Percentiles rank a stretch among this genome's conserved stretches.
Conservation (phyloP, 495 filamentous ascomycete species). For the Bombardia bombarda region DNA sequence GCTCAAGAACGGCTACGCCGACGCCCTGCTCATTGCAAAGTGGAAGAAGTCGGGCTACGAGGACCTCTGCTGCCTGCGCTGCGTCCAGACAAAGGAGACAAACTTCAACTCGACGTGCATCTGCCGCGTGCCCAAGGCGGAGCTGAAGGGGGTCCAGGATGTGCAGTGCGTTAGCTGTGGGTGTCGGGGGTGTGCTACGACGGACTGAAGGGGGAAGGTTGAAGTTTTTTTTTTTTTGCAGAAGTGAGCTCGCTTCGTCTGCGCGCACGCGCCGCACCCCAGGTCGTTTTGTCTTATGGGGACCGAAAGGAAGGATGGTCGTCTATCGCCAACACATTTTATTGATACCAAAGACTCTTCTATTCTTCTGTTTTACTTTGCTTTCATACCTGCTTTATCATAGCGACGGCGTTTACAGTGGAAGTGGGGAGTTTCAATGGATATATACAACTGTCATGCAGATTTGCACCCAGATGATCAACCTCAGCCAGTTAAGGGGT, state of each 20-base stretch:
- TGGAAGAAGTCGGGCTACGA: constrained; percentile 99
- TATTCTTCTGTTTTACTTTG: too few species aligned
- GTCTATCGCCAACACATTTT: too few species aligned
- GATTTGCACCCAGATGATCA: too few species aligned
- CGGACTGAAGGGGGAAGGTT: constrained; percentile 46
- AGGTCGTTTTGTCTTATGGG: too few species aligned
- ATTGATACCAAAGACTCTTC: too few species aligned
- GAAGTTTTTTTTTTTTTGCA: not conserved
- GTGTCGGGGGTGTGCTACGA: constrained; percentile 82
- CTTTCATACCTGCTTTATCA: too few species aligned
- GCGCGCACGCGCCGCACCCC: not conserved
- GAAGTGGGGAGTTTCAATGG: too few species aligned
- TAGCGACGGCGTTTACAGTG: too few species aligned
- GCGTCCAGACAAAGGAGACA: constrained; percentile 97
- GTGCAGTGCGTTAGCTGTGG: constrained; percentile 96
- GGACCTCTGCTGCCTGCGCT: constrained; percentile 93
- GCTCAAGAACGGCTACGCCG: constrained; percentile 92
- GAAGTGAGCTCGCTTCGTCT: not conserved
- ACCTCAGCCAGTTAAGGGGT: too few species aligned
- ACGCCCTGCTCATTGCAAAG: constrained; percentile 92
- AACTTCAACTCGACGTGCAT: constrained; percentile 98
- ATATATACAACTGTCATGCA: too few species aligned
- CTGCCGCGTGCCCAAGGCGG: constrained; percentile 87
- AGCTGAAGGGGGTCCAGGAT: constrained; percentile 82
- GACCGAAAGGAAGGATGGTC: too few species aligned